Evolutionary conservation across 805 yeast species (phyloP), one percentile per base, ranked within the genome.

Genomic region (Zygotorulaspora chibaensis): DNA sequence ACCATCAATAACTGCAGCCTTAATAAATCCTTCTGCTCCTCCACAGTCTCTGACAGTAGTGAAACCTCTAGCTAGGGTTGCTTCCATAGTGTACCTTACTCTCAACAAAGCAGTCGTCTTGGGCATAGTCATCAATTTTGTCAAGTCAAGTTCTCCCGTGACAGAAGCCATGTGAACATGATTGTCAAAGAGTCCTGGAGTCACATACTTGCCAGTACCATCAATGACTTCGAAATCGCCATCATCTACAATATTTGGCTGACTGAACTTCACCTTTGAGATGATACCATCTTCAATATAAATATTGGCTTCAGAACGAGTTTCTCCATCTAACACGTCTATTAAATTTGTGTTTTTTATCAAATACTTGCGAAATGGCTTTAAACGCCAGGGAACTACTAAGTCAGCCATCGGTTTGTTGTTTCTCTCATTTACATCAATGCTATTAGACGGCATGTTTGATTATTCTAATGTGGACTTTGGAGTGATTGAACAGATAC

Each of bases 21-120:
- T 48, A 4, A 48, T 20, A 35, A 37, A 48, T 11, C 49, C 42
- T 35, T 48, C 52, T 4, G 49, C 49, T 25, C 52, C 52, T 8
- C 52, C 52, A 27, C 52, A 48, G 23, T 48, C 52, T 38, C 52
- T 48, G 13, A 48, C 16, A 5, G 52, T 48, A 7, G 52, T 48
- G 29, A 48, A 48, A 9, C 52, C 36, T 16, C 36, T n/a, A 33
- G 16, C 46, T 11, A 47, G 28, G n/a, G 45, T 48, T 11, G 51
- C 40, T 35, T 48, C 49, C 34, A 48, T n/a, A 12, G 42, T 48
- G 23, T 45, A 40, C 23, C 52, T 41, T 26, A 48, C 40, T 34
- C 52, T 45, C 28, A 48, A 18, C 17, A 48, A 30, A 12, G 49
- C 44, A 11, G 33, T 39, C 4, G 52, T 27, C 26, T 45, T 48